Evolutionary conservation across 495 filamentous ascomycete genomes (phyloP), one percentile per base, ranked within the genome.

Genomic region (Hyaloscypha variabilis): DNA sequence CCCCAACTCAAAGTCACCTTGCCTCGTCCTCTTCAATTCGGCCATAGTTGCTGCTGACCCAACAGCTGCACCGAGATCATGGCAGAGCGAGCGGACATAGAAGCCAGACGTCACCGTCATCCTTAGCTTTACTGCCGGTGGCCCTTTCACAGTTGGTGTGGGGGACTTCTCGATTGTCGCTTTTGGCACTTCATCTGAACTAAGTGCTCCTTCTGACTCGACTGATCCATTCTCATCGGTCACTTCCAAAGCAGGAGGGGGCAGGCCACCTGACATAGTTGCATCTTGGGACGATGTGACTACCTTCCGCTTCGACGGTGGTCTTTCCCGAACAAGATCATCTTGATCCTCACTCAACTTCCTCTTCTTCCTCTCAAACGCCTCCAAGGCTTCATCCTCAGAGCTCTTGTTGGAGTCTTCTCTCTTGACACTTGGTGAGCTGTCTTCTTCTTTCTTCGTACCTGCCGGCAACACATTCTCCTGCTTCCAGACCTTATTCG

Each of bases 21-120:
- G 95, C 52, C 91, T 87, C 2, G 86, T 89, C 21, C 95, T 88
- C 54, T 90, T 82, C 31, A 99, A 85, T 64, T 89, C 85, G 57
- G 92, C 89, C 95, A 99, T 98, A 71, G 94, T 79, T 28, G 84
- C 95, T 34, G 90, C 86, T 36, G 91, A 96, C 26, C 88, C 88
- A 13, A 96, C 78, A 51, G 93, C 91, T 69, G 87, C 83, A 21
- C 95, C 95, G 30, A 99, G 82, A 71, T 99, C 96, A 71, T 98
- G 93, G 61, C 91, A 91, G 51, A 99, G 82, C 36, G 90, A 94
- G 61, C 95, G 91, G 49, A 99, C 95, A 77, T 99, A 99, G 82
- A 98, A 99, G 50, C 95, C 95, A 4, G 93, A 97, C 5, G 93
- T 89, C 49, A 97, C 95, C 1, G 90, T 96, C 91, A 99, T 92